phyloP scores from a whole-genome alignment of 1,139 yeast genomes.

The Pneumocystis murina region DNA sequence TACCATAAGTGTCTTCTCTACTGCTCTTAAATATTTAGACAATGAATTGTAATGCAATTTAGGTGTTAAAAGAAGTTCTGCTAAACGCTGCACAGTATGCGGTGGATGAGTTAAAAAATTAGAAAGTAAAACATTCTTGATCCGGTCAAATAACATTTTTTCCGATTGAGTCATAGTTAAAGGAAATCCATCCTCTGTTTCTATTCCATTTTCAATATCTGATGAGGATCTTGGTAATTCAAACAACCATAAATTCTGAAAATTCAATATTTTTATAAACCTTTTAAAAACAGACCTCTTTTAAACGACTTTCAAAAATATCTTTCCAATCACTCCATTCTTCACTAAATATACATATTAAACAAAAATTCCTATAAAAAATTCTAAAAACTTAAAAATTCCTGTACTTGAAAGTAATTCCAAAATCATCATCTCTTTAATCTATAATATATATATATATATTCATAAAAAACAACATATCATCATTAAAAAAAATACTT shows the following conservation, averaged over 20 bases:
- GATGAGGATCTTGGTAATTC: background rate
- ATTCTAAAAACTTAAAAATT: background rate
- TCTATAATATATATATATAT: background rate
- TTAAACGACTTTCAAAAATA: background rate
- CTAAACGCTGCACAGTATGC: conserved; percentile 40
- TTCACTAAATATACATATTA: background rate
- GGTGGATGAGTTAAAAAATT: conserved; percentile 27
- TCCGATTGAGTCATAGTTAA: background rate
- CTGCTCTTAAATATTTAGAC: conserved; percentile 27
- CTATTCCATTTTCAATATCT: background rate
- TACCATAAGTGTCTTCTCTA: conserved; percentile 19
- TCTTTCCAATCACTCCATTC: background rate
- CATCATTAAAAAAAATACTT: too few species aligned
- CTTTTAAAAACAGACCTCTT: background rate
- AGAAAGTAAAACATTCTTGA: background rate
- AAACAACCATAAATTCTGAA: background rate
- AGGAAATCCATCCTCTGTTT: background rate
- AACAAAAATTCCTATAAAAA: background rate
- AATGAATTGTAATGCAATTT: conserved; percentile 25
- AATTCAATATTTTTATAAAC: background rate
- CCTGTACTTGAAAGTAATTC: background rate
- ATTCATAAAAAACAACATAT: background rate
- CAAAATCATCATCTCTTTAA: background rate
- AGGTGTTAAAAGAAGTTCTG: conserved; percentile 37
- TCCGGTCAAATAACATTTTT: background rate